A percentile compares a stretch with the other conserved stretches of the same genome.
These are phyloP conservation scores for Volvariella volvacea DNA, from an alignment of 1,284 basidiomycete genomes.

Conservation along the genomic window DNA sequence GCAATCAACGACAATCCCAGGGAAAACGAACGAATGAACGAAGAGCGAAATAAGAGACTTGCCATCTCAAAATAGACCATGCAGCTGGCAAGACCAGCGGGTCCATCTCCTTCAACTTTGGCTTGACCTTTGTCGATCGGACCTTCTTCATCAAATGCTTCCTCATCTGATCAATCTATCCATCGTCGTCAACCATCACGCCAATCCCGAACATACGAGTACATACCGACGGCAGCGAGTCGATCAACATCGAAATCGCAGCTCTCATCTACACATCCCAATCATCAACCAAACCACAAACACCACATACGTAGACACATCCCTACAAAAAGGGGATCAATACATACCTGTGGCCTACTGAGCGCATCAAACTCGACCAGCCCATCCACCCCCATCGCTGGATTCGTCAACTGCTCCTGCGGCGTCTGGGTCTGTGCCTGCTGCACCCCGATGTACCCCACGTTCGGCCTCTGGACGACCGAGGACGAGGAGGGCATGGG, in stretches of 20 bases:
- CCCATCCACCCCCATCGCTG: slow-evolving; percentile 24
- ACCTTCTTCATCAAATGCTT: slow-evolving; percentile 43
- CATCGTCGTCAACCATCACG: not conserved
- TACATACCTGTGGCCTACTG: no score
- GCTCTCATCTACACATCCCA: slow-evolving; percentile 34
- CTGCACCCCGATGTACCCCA: not conserved
- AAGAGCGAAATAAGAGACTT: slow-evolving; percentile 10
- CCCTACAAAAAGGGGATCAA: no score
- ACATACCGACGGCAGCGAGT: slow-evolving; percentile 41
- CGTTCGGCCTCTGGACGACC: no score
- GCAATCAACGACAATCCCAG: not conserved
- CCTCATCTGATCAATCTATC: slow-evolving; percentile 48
- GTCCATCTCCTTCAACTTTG: slow-evolving; percentile 43
- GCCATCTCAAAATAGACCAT: slow-evolving; percentile 58
- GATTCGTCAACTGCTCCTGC: slow-evolving; percentile 2
- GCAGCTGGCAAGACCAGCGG: slow-evolving; percentile 42
- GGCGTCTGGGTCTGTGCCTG: slow-evolving; percentile 3
- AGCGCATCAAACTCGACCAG: slow-evolving; percentile 47
- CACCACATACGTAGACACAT: not conserved
- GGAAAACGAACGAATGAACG: not conserved
- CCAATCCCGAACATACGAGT: no score
- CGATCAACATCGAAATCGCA: slow-evolving; percentile 34
- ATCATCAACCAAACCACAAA: not conserved
- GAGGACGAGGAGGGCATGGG: slow-evolving; percentile 18
- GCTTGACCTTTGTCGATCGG: slow-evolving; percentile 38